Base-by-base conservation (phyloP, 371 early-diverging fungal species). In the Rhizopus arrhizus region DNA sequence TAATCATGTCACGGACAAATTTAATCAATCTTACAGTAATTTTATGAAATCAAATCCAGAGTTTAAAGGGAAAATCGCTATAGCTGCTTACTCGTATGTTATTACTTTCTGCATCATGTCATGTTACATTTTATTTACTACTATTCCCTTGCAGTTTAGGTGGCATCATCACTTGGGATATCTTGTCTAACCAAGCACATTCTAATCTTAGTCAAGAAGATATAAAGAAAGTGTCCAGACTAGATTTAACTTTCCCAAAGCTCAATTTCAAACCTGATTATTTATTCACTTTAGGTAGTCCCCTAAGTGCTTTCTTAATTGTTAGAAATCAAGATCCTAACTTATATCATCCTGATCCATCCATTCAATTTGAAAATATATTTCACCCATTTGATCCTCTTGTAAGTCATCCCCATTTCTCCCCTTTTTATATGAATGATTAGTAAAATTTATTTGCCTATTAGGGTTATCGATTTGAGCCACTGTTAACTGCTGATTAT, bases 341-440 rank as follows among this genome's bases (percentile, higher is more conserved):
- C 16, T 29, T 58, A 0, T 87, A 87, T 64, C 71, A 71, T 31
- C 79, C 84, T 29, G 81, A 82, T n/a, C 53, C 65, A 11, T 70
- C 65, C 32, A 83, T 83, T 45, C 33, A 73, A 2, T 85, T 81
- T 73, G 84, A 81, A 57, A 89, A 87, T 64, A 62, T 87, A 5
- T 85, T 86, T 65, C 83, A 84, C 52, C 78, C 86, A 2, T 86
- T 81, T 65, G 88, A 86, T 59, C 86, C 86, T 5, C 51, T 86
- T 62, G 78, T 77, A 68, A 54, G 64, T 48, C 15, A 12, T 28
- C 10, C 10, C 12, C 1, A 54, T 3, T 32, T 7, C 5, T 40
- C 1, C 31, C 0, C 6, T 13, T 31, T 54, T 13, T 54, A n/a
- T 16, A 12, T 41, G 15, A 54, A 13, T 7, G 9, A 7, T 53